Base-by-base conservation (phyloP, 2,329 filamentous ascomycete species). In the Sporothrix brasiliensis region DNA sequence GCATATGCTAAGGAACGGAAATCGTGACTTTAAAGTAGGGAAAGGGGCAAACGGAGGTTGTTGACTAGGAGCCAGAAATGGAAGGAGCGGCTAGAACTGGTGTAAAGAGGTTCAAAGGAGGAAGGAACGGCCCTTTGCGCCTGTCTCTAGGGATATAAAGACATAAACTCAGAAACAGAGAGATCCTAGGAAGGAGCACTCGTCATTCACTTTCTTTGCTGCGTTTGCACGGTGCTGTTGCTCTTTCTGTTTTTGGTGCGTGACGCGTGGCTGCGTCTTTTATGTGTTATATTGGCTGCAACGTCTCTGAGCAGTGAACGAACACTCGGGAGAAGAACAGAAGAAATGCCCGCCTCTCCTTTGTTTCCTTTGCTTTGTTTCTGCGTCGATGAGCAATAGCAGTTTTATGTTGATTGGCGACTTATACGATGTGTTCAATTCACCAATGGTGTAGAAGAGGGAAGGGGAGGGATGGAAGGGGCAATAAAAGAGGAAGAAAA, bases 121-220 rank as follows among this genome's bases (percentile, higher is more conserved):
- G 68, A 69, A 69, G 58, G 68, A 65, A 27, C 67, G 19, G 19
- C n/a, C 44, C 47, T 63, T 69, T 44, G 67, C 47, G 39, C 44
- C 67, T 69, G 44, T 54, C 54, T 69, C 24, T 14, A 10, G 19
- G 16, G 24, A 24, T 24, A 24, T 24, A 24, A 24, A 24, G 44
- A 69, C 63, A 39, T 69, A 68, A 68, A 30, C n/a, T 13, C 13
- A 47, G 56, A 27, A 19, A 19, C 14, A 47, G 27, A 16, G 49
- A 7, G 24, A 58, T 39, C 44, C n/a, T 19, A n/a, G 50, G 63
- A 52, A 66, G 30, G 47, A 67, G 52, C 52, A n/a, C 2, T 30
- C 52, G 67, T 49, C 53, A 68, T 68, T 68, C 67, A 68, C 67
- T 60, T 63, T 41, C 9, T 11, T 11, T 34, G 19, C 24, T 39